Evolutionary conservation across 306 rosid genomes (phyloP), one percentile per base, ranked within the genome.

Genomic region (Dalbergia cochinchinensis): DNA sequence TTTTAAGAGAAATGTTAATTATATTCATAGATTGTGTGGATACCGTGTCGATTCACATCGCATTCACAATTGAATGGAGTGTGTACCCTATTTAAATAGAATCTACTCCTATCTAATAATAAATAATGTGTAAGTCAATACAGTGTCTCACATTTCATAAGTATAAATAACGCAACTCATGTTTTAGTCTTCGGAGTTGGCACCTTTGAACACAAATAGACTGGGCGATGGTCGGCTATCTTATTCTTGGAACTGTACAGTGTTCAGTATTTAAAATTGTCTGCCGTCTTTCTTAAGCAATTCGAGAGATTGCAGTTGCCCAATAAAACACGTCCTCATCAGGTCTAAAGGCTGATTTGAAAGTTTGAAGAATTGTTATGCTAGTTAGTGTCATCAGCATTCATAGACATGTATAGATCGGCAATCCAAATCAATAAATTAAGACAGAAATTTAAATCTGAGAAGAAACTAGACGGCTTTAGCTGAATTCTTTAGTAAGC

Each of bases 331-430:
- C 69, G 44, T 55, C 42, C 31, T 26, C 63, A 31, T 88, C 8
- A 31, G 72, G 80, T 74, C 73, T 62, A 74, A 83, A 67, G 31
- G 63, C 22, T 35, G 51, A 48, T 76, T 41, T 41, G 3, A 71
- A 65, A 50, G 8, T 44, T 42, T 34, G 68, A 78, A 69, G 82
- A 84, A 82, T 83, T 83, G 77, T 66, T 74, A 82, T 80, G 90
- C 73, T 85, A 86, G 88, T 80, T 90, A 82, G 87, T 86, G 91
- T 90, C 92, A 80, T 83, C 63, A 34, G 85, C 88, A 12, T 41
- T 47, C 16, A 62, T 76, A 75, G 69, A 82, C 44, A 48, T 48
- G 2, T 13, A 82, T 78, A 77, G 34, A 77, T 69, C 22, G 63
- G 12, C 13, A 35, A 67, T 71, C 50, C 33, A 60, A 76, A 67